Percentiles rank a stretch among this genome's conserved stretches.
phyloP scores from a whole-genome alignment of 73 alveolate species.

The Paramecium primaurelia region DNA sequence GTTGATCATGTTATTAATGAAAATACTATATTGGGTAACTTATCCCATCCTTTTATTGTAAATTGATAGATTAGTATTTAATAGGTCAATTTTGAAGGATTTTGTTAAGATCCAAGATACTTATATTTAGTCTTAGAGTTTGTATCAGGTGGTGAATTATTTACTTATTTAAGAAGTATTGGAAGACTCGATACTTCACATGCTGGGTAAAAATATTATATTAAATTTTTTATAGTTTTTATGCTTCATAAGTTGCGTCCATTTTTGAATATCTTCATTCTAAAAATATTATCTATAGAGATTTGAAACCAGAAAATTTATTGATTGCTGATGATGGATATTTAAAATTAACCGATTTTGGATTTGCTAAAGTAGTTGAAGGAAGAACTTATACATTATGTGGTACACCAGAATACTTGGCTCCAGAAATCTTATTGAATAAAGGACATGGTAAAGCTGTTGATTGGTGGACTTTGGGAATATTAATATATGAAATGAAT shows the following conservation, averaged over 20 bases:
- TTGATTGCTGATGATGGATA: conserved; percentile 92
- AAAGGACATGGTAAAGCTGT: conserved; percentile 98
- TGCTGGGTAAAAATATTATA: conserved; percentile 62
- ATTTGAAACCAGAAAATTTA: conserved; percentile 92
- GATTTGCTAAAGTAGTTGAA: conserved; percentile 93
- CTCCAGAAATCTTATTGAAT: conserved; percentile 95
- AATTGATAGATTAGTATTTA: not conserved
- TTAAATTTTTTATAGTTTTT: conserved; percentile 48
- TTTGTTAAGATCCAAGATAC: conserved; percentile 74
- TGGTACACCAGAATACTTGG: conserved; percentile 98
- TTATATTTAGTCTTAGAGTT: conserved; percentile 79
- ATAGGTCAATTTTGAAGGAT: conserved; percentile 63
- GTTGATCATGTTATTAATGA: conserved; percentile 91
- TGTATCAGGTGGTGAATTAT: conserved; percentile 86
- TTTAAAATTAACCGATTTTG: conserved; percentile 94
- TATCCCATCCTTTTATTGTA: conserved; percentile 84
- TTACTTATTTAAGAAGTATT: conserved; percentile 73
- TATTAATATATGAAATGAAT: conserved; percentile 81
- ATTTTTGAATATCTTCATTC: conserved; percentile 78
- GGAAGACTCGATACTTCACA: conserved; percentile 70
- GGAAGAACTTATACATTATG: conserved; percentile 96
- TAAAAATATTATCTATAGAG: conserved; percentile 78
- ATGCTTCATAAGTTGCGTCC: conserved; percentile 73
- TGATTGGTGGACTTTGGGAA: conserved; percentile 94
- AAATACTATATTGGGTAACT: conserved; percentile 75